Evolutionary conservation across 148 eudicot species (phyloP).

Genomic region (Chenopodium quinoa): DNA sequence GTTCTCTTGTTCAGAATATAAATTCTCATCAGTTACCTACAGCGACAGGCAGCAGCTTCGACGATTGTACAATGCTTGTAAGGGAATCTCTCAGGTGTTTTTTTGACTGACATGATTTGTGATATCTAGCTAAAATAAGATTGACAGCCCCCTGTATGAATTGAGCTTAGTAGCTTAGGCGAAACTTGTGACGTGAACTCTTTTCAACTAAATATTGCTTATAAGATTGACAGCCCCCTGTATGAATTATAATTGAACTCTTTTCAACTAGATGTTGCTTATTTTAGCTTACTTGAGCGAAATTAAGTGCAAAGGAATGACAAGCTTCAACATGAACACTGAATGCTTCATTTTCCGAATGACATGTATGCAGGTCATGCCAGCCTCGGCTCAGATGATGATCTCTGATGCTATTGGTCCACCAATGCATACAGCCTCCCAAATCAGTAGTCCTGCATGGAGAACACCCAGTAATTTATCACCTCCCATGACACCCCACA

Average conservation of each 20-base stretch:
- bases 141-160: not conserved
- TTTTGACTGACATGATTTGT: not conserved
- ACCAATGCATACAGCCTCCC: constrained; percentile 5
- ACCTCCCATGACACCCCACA: constrained; percentile 18
- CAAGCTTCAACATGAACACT: too few relatives aligned
- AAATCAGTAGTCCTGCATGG: constrained; percentile 14
- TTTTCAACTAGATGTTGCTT: not conserved
- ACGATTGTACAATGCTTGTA: constrained; percentile 51
- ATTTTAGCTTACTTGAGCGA: not conserved
- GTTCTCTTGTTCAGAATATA: constrained; percentile 34
- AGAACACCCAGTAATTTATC: constrained; percentile 9
- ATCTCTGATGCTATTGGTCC: not conserved
- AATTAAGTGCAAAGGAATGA: too few relatives aligned
- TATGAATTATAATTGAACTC: not conserved
- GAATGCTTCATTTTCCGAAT: too few relatives aligned
- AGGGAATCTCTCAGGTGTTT: constrained; percentile 55
- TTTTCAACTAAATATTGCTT: not conserved
- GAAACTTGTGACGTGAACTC: not conserved
- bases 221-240: not conserved
- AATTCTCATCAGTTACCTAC: constrained; percentile 43
- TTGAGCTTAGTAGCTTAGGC: not conserved
- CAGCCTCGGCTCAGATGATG: constrained; percentile 8
- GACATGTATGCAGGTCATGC: constrained; percentile 20
- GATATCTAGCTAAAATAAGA: not conserved
- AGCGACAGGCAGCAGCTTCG: constrained; percentile 49